Evolutionary conservation across 768 basidiomycete species (phyloP), one percentile per base, ranked within the genome.

Genomic region (Filobasidium floriforme): DNA sequence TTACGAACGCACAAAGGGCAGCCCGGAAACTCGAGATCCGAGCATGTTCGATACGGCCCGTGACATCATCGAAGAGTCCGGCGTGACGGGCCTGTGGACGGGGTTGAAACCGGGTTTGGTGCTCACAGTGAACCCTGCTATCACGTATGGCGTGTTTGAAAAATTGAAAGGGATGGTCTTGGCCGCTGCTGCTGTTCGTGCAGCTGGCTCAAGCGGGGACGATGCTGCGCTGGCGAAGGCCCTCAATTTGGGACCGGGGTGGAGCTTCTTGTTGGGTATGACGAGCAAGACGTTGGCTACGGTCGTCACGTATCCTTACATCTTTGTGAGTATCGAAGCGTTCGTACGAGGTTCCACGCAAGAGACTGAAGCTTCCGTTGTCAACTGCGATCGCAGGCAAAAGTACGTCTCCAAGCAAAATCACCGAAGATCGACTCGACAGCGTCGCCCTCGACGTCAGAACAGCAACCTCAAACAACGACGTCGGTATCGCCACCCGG

Each of bases 61-160:
- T 14, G 89, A 93, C 76, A 96, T 99, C 74, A 81, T 98, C 46
- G 84, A 85, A 1, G 78, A 79, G 65, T 69, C 69, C 24, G 79
- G 78, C 12, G n/a, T 71, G 3, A 72, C 76, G 1, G 93, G 90
- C 10, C 81, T 98, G 1, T 99, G 96, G 96, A 82, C 92, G 7
- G 96, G 96, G 7, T 81, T 97, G 67, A 89, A 88, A 76, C 93
- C 96, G 1, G 86, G 90, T 46, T 80, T 99, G 70, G 91, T 97
- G n/a, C 83, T 99, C 41, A 98, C 94, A 41, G 86, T 92, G 62
- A 98, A 98, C 79, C 94, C 96, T 5, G 92, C 94, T 26, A 97
- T 99, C 77, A 99, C 94, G 0, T 97, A 94, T 74, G 96, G 96
- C 59, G 82, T 87, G 46, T 98, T 90, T 75, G 94, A 98, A 80